phyloP scores from a whole-genome alignment of 148 eudicot species.

The Cornus kousa region DNA sequence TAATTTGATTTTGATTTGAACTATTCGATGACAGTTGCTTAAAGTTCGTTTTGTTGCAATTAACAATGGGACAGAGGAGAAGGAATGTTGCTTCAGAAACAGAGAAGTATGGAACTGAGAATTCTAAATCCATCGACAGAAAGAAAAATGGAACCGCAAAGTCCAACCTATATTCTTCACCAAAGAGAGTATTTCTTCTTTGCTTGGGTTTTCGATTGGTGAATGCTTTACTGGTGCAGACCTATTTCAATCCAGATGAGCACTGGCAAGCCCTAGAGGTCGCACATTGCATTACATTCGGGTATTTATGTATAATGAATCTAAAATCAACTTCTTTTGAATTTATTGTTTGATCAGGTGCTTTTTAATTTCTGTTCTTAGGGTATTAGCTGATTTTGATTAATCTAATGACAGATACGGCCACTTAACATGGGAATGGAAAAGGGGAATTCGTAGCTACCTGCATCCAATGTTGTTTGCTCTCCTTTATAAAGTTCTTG shows the following conservation, averaged over 20 bases:
- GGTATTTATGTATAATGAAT: conserved; percentile 33
- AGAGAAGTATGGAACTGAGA: conserved; percentile 9
- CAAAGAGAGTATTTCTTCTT: conserved; percentile 41
- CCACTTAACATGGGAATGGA: conserved; percentile 97
- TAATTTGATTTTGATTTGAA: background rate
- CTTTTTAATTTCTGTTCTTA: background rate
- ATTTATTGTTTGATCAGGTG: background rate
- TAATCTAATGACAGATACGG: conserved; percentile 60
- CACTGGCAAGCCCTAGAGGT: conserved; percentile 98
- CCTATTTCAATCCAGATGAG: conserved; percentile 95
- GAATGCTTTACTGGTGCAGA: conserved; percentile 78
- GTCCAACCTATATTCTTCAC: conserved; percentile 27
- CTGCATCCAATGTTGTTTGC: conserved; percentile 87
- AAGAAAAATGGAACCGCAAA: conserved; percentile 17
- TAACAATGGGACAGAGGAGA: conserved; percentile 57
- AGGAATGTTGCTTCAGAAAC: conserved; percentile 22
- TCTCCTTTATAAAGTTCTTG: conserved; percentile 68
- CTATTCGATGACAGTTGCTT: background rate
- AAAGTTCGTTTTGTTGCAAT: conserved; percentile 10
- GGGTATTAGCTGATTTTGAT: conserved; percentile 15
- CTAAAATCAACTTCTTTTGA: background rate
- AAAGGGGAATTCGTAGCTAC: conserved; percentile 77
- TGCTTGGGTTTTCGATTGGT: conserved; percentile 54
- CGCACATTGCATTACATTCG: conserved; percentile 77
- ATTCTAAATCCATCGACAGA: conserved; percentile 13